Evolutionary conservation across 352 stramenopile genomes (phyloP).

Genomic region (Pythium brachiatum): DNA sequence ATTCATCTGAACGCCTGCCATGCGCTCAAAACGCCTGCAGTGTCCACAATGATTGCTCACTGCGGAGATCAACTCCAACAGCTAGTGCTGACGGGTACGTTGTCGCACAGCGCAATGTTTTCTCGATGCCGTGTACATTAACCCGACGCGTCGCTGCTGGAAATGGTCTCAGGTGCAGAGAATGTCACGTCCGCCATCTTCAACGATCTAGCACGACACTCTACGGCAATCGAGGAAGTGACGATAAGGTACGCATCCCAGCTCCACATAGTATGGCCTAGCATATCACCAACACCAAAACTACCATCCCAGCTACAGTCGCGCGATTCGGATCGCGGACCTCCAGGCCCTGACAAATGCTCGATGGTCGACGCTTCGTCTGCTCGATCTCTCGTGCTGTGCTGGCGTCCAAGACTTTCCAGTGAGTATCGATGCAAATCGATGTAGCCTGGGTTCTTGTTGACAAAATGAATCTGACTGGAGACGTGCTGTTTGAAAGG

Average conservation of each 20-base stretch:
- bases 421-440: not conserved
- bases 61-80: conserved; percentile 38
- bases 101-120: too few species aligned
- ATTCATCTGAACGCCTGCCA: conserved; percentile 54
- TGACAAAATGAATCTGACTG: not conserved
- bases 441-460: not conserved
- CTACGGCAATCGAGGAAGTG: conserved; percentile 38
- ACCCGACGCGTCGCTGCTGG: not conserved
- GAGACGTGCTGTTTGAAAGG: too few species aligned
- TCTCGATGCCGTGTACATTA: too few species aligned
- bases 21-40: conserved; percentile 42
- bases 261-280: too few species aligned
- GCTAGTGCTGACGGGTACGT: conserved; percentile 44
- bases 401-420: conserved; percentile 28
- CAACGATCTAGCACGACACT: conserved; percentile 29
- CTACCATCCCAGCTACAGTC: conserved; percentile 35
- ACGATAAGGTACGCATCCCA: conserved; percentile 36
- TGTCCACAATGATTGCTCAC: conserved; percentile 34
- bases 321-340: conserved; percentile 28
- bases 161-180: conserved; percentile 34
- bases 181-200: conserved; percentile 50
- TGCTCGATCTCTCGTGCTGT: conserved; percentile 58
- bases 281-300: too few species aligned
- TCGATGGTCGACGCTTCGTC: conserved; percentile 32
- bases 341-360: conserved; percentile 33